Evolutionary conservation across 1,139 yeast species (phyloP).

Genomic region (Suhomyces guaymorum): DNA sequence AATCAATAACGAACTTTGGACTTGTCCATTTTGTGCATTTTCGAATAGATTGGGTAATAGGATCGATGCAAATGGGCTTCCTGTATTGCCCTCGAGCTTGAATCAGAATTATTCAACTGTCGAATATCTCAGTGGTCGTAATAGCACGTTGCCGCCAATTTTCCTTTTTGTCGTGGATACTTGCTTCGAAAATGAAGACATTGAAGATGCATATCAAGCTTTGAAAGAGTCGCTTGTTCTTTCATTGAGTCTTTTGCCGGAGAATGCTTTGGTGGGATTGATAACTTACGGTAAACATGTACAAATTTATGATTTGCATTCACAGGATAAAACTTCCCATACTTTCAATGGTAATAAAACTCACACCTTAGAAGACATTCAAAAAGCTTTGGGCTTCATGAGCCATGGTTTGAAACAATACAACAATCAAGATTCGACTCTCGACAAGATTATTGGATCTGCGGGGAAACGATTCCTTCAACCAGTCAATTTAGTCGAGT

Average conservation of each 20-base stretch:
- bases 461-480: conserved; percentile 45
- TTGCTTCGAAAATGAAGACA: conserved; percentile 51
- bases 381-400: conserved; percentile 54
- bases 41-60: conserved; percentile 45
- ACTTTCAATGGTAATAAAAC: conserved; percentile 63
- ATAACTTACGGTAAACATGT: conserved; percentile 68
- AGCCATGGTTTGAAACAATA: conserved; percentile 9
- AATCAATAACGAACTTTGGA: conserved; percentile 52
- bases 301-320: conserved; percentile 56
- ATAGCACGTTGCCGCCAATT: conserved; percentile 47
- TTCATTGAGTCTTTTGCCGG: conserved; percentile 60
- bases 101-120: conserved; percentile 51
- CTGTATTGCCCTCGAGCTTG: conserved; percentile 33
- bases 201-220: conserved; percentile 42
- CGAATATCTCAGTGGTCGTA: conserved; percentile 58
- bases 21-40: conserved; percentile 61
- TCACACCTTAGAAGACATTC: conserved; percentile 53
- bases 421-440: conserved; percentile 6
- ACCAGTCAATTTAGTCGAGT: conserved; percentile 55
- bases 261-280: conserved; percentile 57
- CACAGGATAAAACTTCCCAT: conserved; percentile 29
- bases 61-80: conserved; percentile 14
- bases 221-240: conserved; percentile 56
- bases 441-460: conserved; percentile 25
- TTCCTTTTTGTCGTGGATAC: conserved; percentile 70